Percentiles rank a stretch among this genome's conserved stretches.
Evolutionary conservation across 1,284 basidiomycete genomes (phyloP).

Genomic region (Puccinia novopanici): DNA sequence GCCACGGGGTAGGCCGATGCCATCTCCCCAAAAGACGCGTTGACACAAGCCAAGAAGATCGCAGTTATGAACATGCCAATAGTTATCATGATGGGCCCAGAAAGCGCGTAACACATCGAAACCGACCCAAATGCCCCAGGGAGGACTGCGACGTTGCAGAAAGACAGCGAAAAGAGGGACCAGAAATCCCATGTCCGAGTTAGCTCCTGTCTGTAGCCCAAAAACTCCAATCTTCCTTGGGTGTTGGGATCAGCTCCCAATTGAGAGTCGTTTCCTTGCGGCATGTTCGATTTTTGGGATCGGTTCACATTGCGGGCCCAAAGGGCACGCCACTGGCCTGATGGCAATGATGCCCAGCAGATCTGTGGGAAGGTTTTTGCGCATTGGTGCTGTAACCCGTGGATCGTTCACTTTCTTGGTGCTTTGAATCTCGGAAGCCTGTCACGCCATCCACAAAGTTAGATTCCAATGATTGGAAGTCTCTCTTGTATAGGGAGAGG

Average conservation of each 20-base stretch:
- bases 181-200: constrained; percentile 48
- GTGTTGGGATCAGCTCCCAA: background rate
- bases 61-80: constrained; percentile 17
- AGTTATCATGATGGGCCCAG: constrained; percentile 22
- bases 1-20: constrained; percentile 44
- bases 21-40: constrained; percentile 29
- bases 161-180: constrained; percentile 29
- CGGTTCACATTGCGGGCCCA: background rate
- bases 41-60: background rate
- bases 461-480: no score
- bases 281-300: background rate
- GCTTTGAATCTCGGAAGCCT: background rate
- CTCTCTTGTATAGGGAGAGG: no score
- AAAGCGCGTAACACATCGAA: background rate
- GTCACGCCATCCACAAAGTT: background rate
- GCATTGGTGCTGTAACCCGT: background rate
- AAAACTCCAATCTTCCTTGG: constrained; percentile 20
- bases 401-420: background rate
- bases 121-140: constrained; percentile 26
- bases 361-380: background rate
- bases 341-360: background rate
- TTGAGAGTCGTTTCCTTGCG: constrained; percentile 1
- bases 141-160: constrained; percentile 20
- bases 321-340: background rate
- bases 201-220: constrained; percentile 48